Evolutionary conservation across 2,329 filamentous ascomycete species (phyloP), one percentile per base, ranked within the genome.

Genomic region (Cladobotryum mycophilum): DNA sequence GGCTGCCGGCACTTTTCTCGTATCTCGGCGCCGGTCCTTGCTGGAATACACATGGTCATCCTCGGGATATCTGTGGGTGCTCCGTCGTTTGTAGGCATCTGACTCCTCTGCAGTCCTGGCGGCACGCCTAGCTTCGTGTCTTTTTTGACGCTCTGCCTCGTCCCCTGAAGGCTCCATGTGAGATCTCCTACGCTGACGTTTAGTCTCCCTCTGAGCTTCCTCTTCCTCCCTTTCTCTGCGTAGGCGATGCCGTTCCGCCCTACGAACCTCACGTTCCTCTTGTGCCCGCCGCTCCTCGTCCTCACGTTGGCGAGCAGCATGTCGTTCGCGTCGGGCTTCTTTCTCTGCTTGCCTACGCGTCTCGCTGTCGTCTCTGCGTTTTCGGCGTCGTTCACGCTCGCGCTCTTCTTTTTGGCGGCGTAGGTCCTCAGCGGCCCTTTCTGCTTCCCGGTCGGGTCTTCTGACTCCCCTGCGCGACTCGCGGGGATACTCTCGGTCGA

Each of bases 391-490:
- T 54, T 82, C 79, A 30, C 77, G 76, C 7, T 78, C 72, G 17
- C 74, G 71, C 41, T 80, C 79, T 14, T 84, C 80, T 57, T 80
- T 81, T 6, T 72, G 73, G 30, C 72, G 73, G 42, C 79, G 78
- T 5, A 76, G 71, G 45, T 85, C 82, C 48, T 84, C 79, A 22
- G 55, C 57, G 9, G 48, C 51, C 38, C 57, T 60, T 2, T 60
- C 61, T 4, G 72, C 73, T 6, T 72, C 70, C 7, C 68, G 70
- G 51, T 82, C 79, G 2, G 77, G 75, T 14, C 76, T 77, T 47
- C 74, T 77, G 1, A 80, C 76, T 50, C 77, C 78, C n/a, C 84
- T 80, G 51, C 82, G 81, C 30, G 80, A 81, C 41, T 76, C 77
- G 44, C 81, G 78, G 18, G 78, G 45, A 2, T 18, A 80, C 63